Percentiles rank a stretch among this genome's conserved stretches.
Evolutionary conservation across 2,329 filamentous ascomycete species (phyloP).

Genomic region (Nemania bipapillata): DNA sequence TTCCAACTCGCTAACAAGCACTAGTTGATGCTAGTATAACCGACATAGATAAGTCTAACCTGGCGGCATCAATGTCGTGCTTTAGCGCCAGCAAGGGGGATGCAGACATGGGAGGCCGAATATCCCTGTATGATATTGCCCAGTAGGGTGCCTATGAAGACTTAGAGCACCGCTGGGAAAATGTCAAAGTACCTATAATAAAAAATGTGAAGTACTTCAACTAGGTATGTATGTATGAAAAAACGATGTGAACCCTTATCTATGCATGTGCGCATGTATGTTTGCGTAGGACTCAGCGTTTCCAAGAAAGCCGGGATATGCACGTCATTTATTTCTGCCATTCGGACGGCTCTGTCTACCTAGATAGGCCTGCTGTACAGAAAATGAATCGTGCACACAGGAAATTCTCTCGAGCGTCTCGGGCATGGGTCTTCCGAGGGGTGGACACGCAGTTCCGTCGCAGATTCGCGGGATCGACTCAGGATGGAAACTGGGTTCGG

Average conservation of each 20-base stretch:
- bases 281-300: not conserved
- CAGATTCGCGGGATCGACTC: not conserved
- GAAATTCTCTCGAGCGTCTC: not conserved
- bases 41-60: not conserved
- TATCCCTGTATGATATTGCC: conserved; percentile 1
- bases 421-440: not conserved
- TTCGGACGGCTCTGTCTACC: not conserved
- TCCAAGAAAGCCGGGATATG: too few relatives aligned
- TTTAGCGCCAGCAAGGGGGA: conserved; percentile 16
- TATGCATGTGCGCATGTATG: too few relatives aligned
- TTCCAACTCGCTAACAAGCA: not conserved
- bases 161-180: too few relatives aligned
- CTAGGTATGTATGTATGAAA: not conserved
- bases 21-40: not conserved
- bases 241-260: not conserved
- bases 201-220: too few relatives aligned
- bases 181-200: too few relatives aligned
- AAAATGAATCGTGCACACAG: not conserved
- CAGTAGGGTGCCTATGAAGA: too few relatives aligned
- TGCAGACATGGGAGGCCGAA: not conserved
- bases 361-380: too few relatives aligned
- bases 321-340: not conserved
- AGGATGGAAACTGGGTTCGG: not conserved
- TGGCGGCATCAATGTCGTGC: conserved; percentile 14
- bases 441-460: not conserved